Evolutionary conservation across 1,139 yeast species (phyloP), one percentile per base, ranked within the genome.

Genomic region (Komagataea norvegica): DNA sequence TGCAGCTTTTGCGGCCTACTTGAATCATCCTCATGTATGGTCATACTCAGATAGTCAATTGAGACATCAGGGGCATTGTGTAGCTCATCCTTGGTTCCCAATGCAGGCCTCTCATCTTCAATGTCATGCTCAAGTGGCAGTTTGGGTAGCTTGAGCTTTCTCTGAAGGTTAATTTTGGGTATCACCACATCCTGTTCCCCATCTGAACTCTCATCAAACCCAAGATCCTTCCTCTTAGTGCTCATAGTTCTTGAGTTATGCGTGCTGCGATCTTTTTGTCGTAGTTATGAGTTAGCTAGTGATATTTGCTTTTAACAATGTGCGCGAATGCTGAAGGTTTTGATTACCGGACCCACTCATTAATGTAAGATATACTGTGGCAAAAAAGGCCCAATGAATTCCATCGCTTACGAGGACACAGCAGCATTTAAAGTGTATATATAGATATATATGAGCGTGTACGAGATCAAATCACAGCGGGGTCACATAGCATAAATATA

Each of bases 151-250:
- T 36, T 44, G n/a, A 29, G 16, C 15, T 19, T 37, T 25, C 21
- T 26, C 15, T 6, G 27, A 16, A 15, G 33, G n/a, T 16, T 10
- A 6, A 9, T 25, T 8, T 17, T 16, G n/a, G 19, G 11, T 9
- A 16, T 17, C 8, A 10, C 31, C 4, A 22, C 25, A 6, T 16
- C 22, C 13, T 29, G 43, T 8, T 38, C 52, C 5, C 39, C 49
- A 16, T 39, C 49, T 2, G 48, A 38, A 5, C 39, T 44, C 11
- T 37, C 46, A 1, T 49, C 54, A 33, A 53, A 51, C 13, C 56
- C 60, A 25, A 52, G 57, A 21, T 55, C 45, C 7, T 62, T 37
- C 21, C 55, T 38, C 38, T 49, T 49, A 15, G 15, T 13, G 4
- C 31, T 23, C 41, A 36, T 42, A 9, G 10, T 21, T 21, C 11